Evolutionary conservation across 331 rosid species (phyloP), one percentile per base, ranked within the genome.

Genomic region (Saraca asoca): DNA sequence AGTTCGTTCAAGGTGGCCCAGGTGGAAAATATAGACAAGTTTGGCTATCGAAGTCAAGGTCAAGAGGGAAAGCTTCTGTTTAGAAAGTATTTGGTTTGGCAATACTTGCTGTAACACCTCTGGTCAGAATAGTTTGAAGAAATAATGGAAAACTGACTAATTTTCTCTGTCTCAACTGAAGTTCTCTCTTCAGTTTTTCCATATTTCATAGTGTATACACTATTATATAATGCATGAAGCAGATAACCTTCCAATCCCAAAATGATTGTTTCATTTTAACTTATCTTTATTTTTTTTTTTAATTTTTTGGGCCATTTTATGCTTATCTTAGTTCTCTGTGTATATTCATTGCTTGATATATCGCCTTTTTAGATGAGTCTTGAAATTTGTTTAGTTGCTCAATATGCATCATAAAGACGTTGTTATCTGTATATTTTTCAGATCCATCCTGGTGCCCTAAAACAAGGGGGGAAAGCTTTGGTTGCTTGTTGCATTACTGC

Each of bases 361-460:
- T 45, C 11, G 33, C 68, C 5, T 62, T 4, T 62, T 57, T 7
- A 39, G 45, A 44, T 44, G 17, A 58, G 31, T 58, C 37, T 13
- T 68, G 55, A 56, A 48, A n/a, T n/a, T 64, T 14, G 44, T 24
- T 61, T 50, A 46, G 41, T 65, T 74, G 18, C 45, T 54, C 39
- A 0, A 43, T 9, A 43, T 11, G 48, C 41, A 37, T 37, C 5
- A 35, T n/a, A 38, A 69, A 69, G 39, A 50, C 12, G 20, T 53
- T 33, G 20, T 66, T 33, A 31, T 44, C 62, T 66, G 72, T 62
- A 50, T 64, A 43, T 72, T 71, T 71, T 79, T 64, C 88, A 93
- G 98, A 87, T 93, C 74, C 98, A 93, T 85, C 98, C 98, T 0
- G 90, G 90, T 38, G 89, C 96, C 81, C 73, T 85, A 51, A 84